phyloP scores from a whole-genome alignment of 2,329 filamentous ascomycete species.

The Epichloe sibirici region DNA sequence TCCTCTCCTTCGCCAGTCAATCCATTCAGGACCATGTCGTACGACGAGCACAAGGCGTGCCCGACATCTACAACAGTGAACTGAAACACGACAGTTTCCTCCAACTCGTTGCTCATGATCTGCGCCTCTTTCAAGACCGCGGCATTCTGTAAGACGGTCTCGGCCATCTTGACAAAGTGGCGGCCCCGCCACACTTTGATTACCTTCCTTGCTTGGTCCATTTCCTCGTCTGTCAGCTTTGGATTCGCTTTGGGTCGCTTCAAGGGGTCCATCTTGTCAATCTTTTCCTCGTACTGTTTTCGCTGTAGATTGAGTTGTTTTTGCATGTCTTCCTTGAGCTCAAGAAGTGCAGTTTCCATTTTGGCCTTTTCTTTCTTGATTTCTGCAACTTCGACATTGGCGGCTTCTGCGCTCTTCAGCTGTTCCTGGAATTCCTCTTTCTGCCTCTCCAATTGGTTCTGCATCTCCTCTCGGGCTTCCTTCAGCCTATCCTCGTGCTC shows the following conservation, averaged over 20 bases:
- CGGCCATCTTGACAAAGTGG: conserved; percentile 88
- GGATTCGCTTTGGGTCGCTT: conserved; percentile 49
- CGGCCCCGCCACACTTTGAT: conserved; percentile 68
- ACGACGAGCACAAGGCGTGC: conserved; percentile 81
- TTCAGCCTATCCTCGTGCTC: conserved; percentile 66
- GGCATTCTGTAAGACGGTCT: conserved; percentile 79
- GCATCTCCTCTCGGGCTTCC: conserved; percentile 70
- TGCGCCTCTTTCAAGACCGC: conserved; percentile 88
- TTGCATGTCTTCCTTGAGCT: conserved; percentile 81
- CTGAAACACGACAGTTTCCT: conserved; percentile 86
- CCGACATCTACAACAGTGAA: conserved; percentile 85
- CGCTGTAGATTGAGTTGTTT: conserved; percentile 73
- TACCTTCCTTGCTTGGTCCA: conserved; percentile 53
- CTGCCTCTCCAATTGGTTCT: conserved; percentile 68
- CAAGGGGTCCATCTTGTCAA: conserved; percentile 60
- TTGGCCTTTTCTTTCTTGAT: conserved; percentile 69
- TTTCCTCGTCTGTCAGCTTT: conserved; percentile 58
- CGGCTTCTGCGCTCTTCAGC: conserved; percentile 61
- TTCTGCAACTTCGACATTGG: conserved; percentile 69
- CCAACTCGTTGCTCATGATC: conserved; percentile 93
- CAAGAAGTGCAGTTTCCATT: conserved; percentile 71
- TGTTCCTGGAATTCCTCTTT: conserved; percentile 74
- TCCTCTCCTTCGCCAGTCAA: conserved; percentile 78
- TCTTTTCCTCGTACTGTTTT: conserved; percentile 70
- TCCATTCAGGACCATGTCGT: conserved; percentile 90